phyloP scores from a whole-genome alignment of 371 early-diverging fungal species.

The Encephalitozoon intestinalis region DNA sequence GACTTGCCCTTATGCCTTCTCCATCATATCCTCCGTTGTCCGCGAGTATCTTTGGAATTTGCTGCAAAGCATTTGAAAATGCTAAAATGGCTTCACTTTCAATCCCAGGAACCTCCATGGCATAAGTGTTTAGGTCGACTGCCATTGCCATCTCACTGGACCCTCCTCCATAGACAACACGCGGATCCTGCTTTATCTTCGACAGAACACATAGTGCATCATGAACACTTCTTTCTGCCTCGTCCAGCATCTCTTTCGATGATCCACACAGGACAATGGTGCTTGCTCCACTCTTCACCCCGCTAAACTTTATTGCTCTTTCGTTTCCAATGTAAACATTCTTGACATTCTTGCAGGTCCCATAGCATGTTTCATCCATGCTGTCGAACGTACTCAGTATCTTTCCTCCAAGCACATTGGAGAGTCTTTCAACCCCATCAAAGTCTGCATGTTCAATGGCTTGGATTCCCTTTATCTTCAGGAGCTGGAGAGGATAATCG shows the following conservation, averaged over 20 bases:
- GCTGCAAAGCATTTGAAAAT: slow-evolving; percentile 85
- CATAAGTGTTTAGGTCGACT: slow-evolving; percentile 79
- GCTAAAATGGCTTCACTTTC: slow-evolving; percentile 87
- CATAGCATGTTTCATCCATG: slow-evolving; percentile 72
- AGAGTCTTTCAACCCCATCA: slow-evolving; percentile 89
- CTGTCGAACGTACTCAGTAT: slow-evolving; percentile 90
- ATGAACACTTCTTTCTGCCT: slow-evolving; percentile 94
- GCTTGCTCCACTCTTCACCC: slow-evolving; percentile 86
- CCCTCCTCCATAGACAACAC: slow-evolving; percentile 86
- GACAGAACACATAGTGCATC: slow-evolving; percentile 93
- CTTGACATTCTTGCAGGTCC: slow-evolving; percentile 85
- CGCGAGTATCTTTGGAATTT: slow-evolving; percentile 87
- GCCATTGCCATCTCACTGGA: slow-evolving; percentile 82
- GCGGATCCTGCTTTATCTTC: slow-evolving; percentile 75
- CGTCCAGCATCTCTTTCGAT: slow-evolving; percentile 88
- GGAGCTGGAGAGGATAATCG: slow-evolving; percentile 96
- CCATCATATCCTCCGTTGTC: slow-evolving; percentile 96
- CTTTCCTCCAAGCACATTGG: slow-evolving; percentile 69
- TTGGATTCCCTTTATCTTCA: slow-evolving; percentile 84
- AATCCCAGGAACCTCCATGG: slow-evolving; percentile 79
- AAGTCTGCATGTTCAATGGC: slow-evolving; percentile 99
- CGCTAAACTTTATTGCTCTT: slow-evolving; percentile 70
- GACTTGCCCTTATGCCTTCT: slow-evolving; percentile 75
- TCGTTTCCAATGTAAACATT: slow-evolving; percentile 93
- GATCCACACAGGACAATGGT: slow-evolving; percentile 94